A percentile compares a stretch with the other conserved stretches of the same genome.
Conservation (phyloP, 1,139 yeast genomes). For the Kurtzmaniella quercitrusa region DNA sequence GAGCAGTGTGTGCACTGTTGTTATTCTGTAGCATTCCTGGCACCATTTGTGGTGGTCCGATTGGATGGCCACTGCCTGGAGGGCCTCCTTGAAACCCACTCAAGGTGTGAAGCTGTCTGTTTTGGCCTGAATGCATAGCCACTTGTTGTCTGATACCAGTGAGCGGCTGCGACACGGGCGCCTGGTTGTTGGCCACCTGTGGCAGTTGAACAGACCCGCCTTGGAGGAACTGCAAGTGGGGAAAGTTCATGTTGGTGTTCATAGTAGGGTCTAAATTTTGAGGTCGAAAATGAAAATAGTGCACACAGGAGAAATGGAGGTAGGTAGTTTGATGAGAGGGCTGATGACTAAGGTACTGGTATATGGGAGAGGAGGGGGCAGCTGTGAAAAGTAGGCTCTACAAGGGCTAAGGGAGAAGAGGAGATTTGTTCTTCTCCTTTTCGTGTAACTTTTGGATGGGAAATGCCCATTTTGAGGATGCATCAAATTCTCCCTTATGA, state of each 20-base stretch:
- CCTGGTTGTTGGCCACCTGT: constrained; percentile 25
- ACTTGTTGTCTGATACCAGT: constrained; percentile 7
- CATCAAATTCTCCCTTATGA: too few relatives aligned
- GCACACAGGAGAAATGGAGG: too few relatives aligned
- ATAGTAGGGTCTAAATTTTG: not conserved
- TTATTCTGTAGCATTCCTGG: constrained; percentile 8
- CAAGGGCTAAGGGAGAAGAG: too few relatives aligned
- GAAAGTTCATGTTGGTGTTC: constrained; percentile 27
- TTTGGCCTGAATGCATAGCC: constrained; percentile 8
- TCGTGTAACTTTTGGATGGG: too few relatives aligned
- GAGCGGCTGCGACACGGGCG: constrained; percentile 9
- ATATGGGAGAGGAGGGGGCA: too few relatives aligned
- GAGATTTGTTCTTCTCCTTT: too few relatives aligned
- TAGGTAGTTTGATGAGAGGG: too few relatives aligned
- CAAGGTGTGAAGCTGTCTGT: constrained; percentile 9
- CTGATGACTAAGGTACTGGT: too few relatives aligned
- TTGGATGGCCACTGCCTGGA: constrained; percentile 9
- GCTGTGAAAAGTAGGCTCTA: too few relatives aligned
- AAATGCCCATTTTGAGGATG: too few relatives aligned
- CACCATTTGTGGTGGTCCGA: constrained; percentile 7
- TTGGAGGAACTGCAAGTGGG: constrained; percentile 43
- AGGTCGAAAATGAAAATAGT: not conserved
- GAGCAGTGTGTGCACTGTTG: constrained; percentile 10
- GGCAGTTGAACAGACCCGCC: constrained; percentile 29
- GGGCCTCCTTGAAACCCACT: constrained; percentile 7